These are phyloP conservation scores for Tylopilus sp. DNA, from an alignment of 768 basidiomycete genomes.

Conservation along the genomic window DNA sequence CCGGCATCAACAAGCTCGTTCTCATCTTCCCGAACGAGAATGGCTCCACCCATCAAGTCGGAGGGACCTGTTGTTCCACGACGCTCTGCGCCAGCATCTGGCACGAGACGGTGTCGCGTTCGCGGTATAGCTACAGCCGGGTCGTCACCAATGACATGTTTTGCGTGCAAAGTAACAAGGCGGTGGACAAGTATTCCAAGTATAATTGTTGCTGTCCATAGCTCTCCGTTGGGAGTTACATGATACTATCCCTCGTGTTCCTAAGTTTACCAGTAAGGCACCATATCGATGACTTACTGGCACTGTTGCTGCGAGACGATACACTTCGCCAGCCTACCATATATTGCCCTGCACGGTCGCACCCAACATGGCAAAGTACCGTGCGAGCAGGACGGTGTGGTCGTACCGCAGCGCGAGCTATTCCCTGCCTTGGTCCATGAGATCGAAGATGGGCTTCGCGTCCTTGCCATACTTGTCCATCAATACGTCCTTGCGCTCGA, in stretches of 20 bases:
- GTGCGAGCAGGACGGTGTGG: conserved; percentile 93
- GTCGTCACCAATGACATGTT: conserved; percentile 80
- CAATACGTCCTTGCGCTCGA: conserved; percentile 94
- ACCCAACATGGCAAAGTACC: conserved; percentile 95
- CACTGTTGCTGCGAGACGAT: conserved; percentile 47
- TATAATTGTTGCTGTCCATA: conserved; percentile 88
- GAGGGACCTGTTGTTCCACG: conserved; percentile 44
- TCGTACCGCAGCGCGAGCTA: conserved; percentile 93
- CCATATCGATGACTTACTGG: conserved; percentile 34
- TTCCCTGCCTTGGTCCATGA: conserved; percentile 97
- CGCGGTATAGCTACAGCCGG: conserved; percentile 73
- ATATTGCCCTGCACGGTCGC: conserved; percentile 77
- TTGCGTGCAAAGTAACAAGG: conserved; percentile 74
- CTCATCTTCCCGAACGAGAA: conserved; percentile 42
- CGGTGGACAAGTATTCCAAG: conserved; percentile 73
- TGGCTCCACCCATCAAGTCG: conserved; percentile 42
- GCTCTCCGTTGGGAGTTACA: conserved; percentile 42
- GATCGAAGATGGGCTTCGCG: conserved; percentile 93
- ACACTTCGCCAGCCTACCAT: conserved; percentile 99
- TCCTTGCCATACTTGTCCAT: conserved; percentile 98
- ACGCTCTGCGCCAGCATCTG: conserved; percentile 85
- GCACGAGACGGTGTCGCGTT: conserved; percentile 96
- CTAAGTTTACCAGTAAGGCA: conserved; percentile 47
- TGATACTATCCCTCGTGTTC: conserved; percentile 50
- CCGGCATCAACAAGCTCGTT: conserved; percentile 45